phyloP scores from a whole-genome alignment of 1,284 basidiomycete species.

The Chiua sp. region DNA sequence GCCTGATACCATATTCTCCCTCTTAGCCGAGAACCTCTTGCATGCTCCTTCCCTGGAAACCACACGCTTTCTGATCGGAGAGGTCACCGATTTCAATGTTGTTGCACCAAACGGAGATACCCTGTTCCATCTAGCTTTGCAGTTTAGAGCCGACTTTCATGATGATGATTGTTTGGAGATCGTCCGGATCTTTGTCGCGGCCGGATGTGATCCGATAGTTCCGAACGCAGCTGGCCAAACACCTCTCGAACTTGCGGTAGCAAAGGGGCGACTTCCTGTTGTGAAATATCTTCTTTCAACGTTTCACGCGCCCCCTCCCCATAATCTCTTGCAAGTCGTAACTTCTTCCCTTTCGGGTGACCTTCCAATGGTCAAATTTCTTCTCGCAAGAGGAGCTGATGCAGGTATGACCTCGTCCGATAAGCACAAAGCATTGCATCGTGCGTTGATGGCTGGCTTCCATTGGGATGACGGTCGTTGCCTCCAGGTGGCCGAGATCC shows the following conservation, averaged over 20 bases:
- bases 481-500: background rate
- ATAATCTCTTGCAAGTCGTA: background rate
- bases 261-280: too few relatives aligned
- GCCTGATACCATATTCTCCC: slow-evolving; percentile 8
- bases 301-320: background rate
- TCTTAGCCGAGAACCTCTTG: background rate
- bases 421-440: background rate
- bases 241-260: background rate
- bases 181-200: background rate
- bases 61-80: background rate
- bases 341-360: background rate
- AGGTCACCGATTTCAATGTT: slow-evolving; percentile 1
- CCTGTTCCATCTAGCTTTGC: slow-evolving; percentile 3
- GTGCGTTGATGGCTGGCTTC: background rate
- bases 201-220: background rate
- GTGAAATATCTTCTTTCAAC: background rate
- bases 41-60: background rate
- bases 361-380: background rate
- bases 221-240: background rate
- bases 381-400: background rate
- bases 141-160: too few relatives aligned
- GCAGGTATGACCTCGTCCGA: too few relatives aligned
- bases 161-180: background rate
- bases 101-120: slow-evolving; percentile 6
- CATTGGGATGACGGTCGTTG: background rate